Evolutionary conservation across 345 rosid species (phyloP).

Genomic region (Citrus glauca): DNA sequence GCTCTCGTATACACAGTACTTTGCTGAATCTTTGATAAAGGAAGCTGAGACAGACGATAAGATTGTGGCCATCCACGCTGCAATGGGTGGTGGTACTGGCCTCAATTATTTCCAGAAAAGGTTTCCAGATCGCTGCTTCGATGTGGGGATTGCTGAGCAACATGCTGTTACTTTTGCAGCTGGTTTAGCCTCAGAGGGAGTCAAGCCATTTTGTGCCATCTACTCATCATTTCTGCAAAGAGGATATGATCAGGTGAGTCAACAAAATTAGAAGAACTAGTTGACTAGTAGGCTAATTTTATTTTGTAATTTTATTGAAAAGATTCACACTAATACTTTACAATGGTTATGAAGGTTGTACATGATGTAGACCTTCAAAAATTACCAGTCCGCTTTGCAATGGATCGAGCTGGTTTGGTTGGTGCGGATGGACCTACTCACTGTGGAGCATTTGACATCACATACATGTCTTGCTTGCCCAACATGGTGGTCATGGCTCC

Average conservation of each 20-base stretch:
- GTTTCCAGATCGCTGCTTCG: slow-evolving; percentile 76
- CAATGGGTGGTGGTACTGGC: slow-evolving; percentile 86
- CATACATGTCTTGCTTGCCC: slow-evolving; percentile 77
- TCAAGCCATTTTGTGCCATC: slow-evolving; percentile 79
- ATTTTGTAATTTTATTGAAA: background rate
- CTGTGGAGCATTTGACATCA: slow-evolving; percentile 68
- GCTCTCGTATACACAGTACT: slow-evolving; percentile 56
- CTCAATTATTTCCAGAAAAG: slow-evolving; percentile 63
- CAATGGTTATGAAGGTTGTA: slow-evolving; percentile 39
- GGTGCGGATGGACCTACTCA: slow-evolving; percentile 86
- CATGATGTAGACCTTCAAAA: slow-evolving; percentile 83
- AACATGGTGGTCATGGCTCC: slow-evolving; percentile 91
- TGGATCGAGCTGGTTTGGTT: slow-evolving; percentile 73
- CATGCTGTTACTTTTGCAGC: slow-evolving; percentile 83
- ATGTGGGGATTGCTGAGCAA: slow-evolving; percentile 76
- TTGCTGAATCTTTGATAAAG: slow-evolving; percentile 57
- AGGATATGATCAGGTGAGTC: slow-evolving; percentile 73
- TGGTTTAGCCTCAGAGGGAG: slow-evolving; percentile 68
- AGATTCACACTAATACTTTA: background rate
- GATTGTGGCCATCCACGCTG: slow-evolving; percentile 73
- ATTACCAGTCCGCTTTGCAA: slow-evolving; percentile 63
- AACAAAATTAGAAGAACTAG: background rate
- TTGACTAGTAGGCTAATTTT: background rate
- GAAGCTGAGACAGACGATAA: slow-evolving; percentile 63
- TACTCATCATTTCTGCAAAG: slow-evolving; percentile 75